Base-by-base conservation (phyloP, 2,329 filamentous ascomycete genomes). In the Chaetothyriales sp. region DNA sequence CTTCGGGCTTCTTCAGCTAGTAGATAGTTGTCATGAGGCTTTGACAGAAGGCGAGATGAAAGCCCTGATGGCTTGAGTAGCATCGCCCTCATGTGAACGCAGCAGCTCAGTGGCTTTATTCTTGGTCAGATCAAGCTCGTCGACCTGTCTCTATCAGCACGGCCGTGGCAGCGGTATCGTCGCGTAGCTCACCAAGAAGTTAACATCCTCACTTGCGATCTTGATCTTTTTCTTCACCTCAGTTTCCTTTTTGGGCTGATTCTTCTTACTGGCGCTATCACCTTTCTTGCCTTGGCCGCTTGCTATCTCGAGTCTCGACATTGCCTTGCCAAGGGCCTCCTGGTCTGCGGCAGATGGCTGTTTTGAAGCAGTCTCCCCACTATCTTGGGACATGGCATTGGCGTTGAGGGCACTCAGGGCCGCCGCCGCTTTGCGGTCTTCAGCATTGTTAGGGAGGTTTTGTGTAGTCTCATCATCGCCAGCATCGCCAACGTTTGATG, bases 351-450 rank as follows among this genome's bases (percentile, higher is more conserved):
- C 61, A 1, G 67, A 64, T 13, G 61, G 62, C 47, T 66, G 55
- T 48, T 57, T 60, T 18, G 51, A 63, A 1, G 60, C 49, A 9
- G 54, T 53, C 44, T 64, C 64, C 10, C 60, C 58, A 28, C 67
- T 66, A 8, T 68, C 64, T 22, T 62, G 59, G 5, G 61, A 64
- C 49, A 70, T 66, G 47, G 66, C 67, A 50, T 66, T 70, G 10
- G 65, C 64, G 55, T 72, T 67, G 40, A 75, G 67, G 37, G 72
- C 66, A 54, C 70, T 72, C 48, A 75, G 70, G 7, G 72, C 72
- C 13, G 70, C 72, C 18, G 72, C 72, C 9, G 72, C 71, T 62
- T 73, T 73, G 60, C 72, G 72, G 61, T 74, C 72, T 65, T 74
- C 72, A 28, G 71, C 70, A 55, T 70, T 71, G 37, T 66, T 63